Evolutionary conservation across 2,329 filamentous ascomycete species (phyloP).

Genomic region (Xylaria sp.): DNA sequence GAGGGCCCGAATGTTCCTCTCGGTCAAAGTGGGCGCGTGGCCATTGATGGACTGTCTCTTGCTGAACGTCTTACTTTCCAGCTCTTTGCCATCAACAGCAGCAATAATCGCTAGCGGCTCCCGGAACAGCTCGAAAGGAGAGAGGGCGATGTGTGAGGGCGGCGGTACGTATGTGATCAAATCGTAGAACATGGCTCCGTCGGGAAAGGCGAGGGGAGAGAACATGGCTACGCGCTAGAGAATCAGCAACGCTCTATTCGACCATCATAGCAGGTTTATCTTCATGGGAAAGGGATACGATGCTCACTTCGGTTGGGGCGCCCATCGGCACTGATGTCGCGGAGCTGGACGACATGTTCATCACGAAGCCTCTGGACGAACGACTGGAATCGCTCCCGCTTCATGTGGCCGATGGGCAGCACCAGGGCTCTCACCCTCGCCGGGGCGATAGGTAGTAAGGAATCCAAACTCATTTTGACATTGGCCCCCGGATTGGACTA

Average conservation of each 20-base stretch:
- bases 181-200: slow-evolving; percentile 83
- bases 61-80: slow-evolving; percentile 49
- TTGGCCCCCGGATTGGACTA: slow-evolving; percentile 31
- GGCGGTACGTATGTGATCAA: slow-evolving; percentile 74
- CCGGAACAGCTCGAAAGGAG: slow-evolving; percentile 85
- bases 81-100: slow-evolving; percentile 73
- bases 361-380: slow-evolving; percentile 74
- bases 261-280: neutral
- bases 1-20: slow-evolving; percentile 54
- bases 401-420: slow-evolving; percentile 81
- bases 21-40: slow-evolving; percentile 44
- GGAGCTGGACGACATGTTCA: slow-evolving; percentile 76
- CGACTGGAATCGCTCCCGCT: slow-evolving; percentile 68
- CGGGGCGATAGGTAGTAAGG: slow-evolving; percentile 83
- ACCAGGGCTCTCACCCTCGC: slow-evolving; percentile 85
- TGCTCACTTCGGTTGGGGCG: slow-evolving; percentile 75
- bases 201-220: slow-evolving; percentile 80
- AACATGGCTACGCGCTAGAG: slow-evolving; percentile 69
- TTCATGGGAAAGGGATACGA: neutral
- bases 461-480: slow-evolving; percentile 78
- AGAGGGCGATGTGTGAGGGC: slow-evolving; percentile 71
- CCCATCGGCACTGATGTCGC: slow-evolving; percentile 79
- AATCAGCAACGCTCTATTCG: slow-evolving; percentile 16
- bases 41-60: slow-evolving; percentile 50
- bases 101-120: slow-evolving; percentile 80